These are phyloP conservation scores for Tetrapisispora namnaoensis DNA, from an alignment of 805 yeast genomes.

Conservation along the genomic window DNA sequence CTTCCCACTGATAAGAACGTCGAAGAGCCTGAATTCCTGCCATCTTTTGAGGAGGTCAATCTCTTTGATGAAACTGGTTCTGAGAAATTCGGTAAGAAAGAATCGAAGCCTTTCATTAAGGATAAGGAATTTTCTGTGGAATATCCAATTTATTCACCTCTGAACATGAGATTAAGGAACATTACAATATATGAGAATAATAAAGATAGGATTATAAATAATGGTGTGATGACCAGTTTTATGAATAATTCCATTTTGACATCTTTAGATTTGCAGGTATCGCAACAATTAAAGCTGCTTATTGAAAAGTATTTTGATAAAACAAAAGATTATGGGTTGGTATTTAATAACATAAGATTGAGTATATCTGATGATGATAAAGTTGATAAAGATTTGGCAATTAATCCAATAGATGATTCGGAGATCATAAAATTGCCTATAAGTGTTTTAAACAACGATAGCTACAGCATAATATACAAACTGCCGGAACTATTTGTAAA, in stretches of 20 bases:
- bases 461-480: constrained; percentile 20
- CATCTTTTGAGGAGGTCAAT: constrained; percentile 22
- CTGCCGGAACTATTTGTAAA: constrained; percentile 15
- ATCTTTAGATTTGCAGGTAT: constrained; percentile 27
- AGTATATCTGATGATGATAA: constrained; percentile 7
- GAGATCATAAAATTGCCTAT: constrained; percentile 16
- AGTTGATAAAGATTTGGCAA: not conserved
- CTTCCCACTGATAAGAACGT: not conserved
- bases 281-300: constrained; percentile 18
- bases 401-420: constrained; percentile 14
- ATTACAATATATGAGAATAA: constrained; percentile 4
- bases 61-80: constrained; percentile 5
- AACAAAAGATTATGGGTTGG: not conserved
- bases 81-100: not conserved
- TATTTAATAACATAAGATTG: constrained; percentile 2
- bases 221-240: constrained; percentile 4
- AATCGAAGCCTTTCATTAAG: not conserved
- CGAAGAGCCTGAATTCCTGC: constrained; percentile 3
- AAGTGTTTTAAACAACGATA: constrained; percentile 15
- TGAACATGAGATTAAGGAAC: constrained; percentile 27
- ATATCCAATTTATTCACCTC: constrained; percentile 25
- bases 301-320: constrained; percentile 6
- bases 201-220: constrained; percentile 1
- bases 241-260: constrained; percentile 18
- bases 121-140: constrained; percentile 5